phyloP scores from a whole-genome alignment of 2,329 filamentous ascomycete genomes.

The Epichloe festucae region DNA sequence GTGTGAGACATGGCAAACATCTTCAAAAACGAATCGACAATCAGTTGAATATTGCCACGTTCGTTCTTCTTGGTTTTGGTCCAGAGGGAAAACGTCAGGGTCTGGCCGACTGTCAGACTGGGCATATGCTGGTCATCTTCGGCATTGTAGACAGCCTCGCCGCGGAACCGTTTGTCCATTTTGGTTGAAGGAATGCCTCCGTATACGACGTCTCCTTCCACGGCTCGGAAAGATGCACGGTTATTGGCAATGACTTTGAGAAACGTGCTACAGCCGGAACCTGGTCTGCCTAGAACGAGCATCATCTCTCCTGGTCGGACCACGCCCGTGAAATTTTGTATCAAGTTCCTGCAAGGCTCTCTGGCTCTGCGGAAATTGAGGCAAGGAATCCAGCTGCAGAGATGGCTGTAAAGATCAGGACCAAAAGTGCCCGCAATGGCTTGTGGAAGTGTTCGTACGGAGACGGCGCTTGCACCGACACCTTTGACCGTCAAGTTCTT shows the following conservation, averaged over 20 bases:
- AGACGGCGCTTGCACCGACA: conserved; percentile 49
- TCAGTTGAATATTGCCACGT: conserved; percentile 49
- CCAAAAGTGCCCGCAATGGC: conserved; percentile 69
- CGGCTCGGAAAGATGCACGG: conserved; percentile 40
- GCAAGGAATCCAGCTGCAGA: conserved; percentile 29
- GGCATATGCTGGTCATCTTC: conserved; percentile 70
- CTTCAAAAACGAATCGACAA: conserved; percentile 51
- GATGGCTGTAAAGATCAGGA: conserved; percentile 58
- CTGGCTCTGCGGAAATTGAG: conserved; percentile 1
- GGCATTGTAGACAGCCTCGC: conserved; percentile 66
- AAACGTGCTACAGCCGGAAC: conserved; percentile 64
- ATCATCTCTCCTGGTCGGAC: conserved; percentile 25
- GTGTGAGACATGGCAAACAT: conserved; percentile 74
- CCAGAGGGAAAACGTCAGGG: conserved; percentile 59
- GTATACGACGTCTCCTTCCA: conserved; percentile 45
- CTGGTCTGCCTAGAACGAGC: conserved; percentile 51
- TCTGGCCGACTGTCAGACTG: conserved; percentile 63
- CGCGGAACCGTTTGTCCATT: conserved; percentile 55
- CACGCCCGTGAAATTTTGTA: conserved; percentile 19
- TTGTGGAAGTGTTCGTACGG: conserved; percentile 60
- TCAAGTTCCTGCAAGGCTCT: conserved; percentile 1
- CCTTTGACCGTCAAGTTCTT: conserved; percentile 66
- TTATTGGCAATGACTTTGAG: conserved; percentile 65
- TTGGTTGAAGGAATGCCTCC: conserved; percentile 57
- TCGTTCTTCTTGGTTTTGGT: conserved; percentile 62